Base-by-base conservation (phyloP, 805 yeast species). In the Wickerhamomyces bisporus region DNA sequence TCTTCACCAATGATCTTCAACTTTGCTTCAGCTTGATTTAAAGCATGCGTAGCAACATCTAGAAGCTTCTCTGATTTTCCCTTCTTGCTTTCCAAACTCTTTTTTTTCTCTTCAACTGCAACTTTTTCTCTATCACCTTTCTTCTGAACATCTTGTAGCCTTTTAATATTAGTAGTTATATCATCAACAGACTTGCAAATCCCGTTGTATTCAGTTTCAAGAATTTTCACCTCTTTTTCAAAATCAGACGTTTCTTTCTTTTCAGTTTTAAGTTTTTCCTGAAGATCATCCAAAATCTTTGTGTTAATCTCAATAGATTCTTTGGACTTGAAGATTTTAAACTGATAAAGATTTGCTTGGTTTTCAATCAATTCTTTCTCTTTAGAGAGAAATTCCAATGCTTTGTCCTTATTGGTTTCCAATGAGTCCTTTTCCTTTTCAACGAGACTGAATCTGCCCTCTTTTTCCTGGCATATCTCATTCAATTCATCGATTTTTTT, bases 381-480 rank as follows among this genome's bases (percentile, higher is more conserved):
- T 26, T 71, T 67, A 32, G 64, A 65, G 43, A 93, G 60, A 52
- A 73, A 86, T 17, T 67, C 65, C 27, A 91, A 59, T 0, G 96
- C 95, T 27, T 73, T 79, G 26, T 74, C 74, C 48, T 88, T 82
- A 37, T 75, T 75, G 8, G 56, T 52, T 40, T 86, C 93, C 42
- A 84, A 72, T 4, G 68, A 58, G 10, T 70, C 69, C 43, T 85
- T 79, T 45, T 89, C 96, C 45, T 75, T 77, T 47, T 81, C 85
- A 2, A 88, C 95, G 50, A 87, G 71, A 40, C 79, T 81, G 49
- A 85, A 82, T 42, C 96, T 71, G 42, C 73, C 77, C 46, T 85
- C 86, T 54, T 88, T 89, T 53, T 86, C 95, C 26, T 76, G 63
- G 55, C 95, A 87, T 7, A 77, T 68, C 31, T 85, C 94, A 54